These are phyloP conservation scores for Alternaria brassicicola DNA, from an alignment of 2,329 filamentous ascomycete genomes.

Conservation along the genomic window DNA sequence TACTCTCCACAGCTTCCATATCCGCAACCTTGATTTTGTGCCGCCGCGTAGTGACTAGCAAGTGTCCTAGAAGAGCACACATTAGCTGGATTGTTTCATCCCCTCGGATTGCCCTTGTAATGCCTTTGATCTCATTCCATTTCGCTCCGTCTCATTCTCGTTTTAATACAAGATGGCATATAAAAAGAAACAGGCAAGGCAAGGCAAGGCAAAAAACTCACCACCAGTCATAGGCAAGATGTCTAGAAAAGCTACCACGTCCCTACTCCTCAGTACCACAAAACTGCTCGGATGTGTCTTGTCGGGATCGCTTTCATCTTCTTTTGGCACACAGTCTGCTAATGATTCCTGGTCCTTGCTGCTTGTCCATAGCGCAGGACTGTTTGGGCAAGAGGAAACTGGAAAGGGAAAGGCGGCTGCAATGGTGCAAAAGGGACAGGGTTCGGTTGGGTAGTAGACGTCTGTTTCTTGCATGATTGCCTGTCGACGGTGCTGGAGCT, in stretches of 20 bases:
- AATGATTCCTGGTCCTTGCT: conserved; percentile 19
- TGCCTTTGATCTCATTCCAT: not conserved
- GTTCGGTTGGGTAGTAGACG: conserved; percentile 49
- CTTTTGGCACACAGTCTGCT: conserved; percentile 29
- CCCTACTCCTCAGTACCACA: conserved; percentile 76
- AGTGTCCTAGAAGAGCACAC: conserved; percentile 57
- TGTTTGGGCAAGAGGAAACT: not conserved
- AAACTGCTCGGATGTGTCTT: conserved; percentile 52
- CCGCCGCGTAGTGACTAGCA: conserved; percentile 77
- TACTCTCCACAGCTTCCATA: conserved; percentile 66
- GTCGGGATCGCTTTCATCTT: conserved; percentile 32
- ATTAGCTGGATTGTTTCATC: not conserved
- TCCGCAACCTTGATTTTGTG: conserved; percentile 82
- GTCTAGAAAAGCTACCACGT: conserved; percentile 87
- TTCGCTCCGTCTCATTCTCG: too few relatives aligned
- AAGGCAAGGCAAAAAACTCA: too few relatives aligned
- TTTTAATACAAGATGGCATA: not conserved
- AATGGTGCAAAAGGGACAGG: conserved; percentile 66
- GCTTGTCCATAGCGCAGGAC: conserved; percentile 1
- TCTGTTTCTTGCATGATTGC: conserved; percentile 39
- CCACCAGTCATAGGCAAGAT: conserved; percentile 86
- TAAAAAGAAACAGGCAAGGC: not conserved
- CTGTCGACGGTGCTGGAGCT: not conserved
- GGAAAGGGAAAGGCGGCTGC: conserved; percentile 55
- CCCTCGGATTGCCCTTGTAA: not conserved